Evolutionary conservation across 2,329 filamentous ascomycete species (phyloP).

Genomic region (Botrytis fragariae): DNA sequence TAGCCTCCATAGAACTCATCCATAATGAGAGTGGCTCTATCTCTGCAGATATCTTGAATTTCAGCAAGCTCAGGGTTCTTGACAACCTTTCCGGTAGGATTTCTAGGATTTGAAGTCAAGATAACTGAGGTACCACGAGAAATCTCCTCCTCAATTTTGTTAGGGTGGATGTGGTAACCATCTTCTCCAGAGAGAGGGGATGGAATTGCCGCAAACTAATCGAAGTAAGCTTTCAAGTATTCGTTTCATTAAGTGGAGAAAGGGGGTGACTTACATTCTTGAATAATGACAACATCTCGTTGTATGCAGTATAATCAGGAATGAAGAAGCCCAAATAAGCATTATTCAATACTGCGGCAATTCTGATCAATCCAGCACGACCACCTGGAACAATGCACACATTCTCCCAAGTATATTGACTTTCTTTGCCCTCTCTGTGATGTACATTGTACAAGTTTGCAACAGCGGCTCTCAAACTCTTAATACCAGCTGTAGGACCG

Average conservation of each 20-base stretch:
- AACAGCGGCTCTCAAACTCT: slow-evolving; percentile 82
- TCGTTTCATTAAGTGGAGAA: neutral
- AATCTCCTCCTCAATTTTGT: slow-evolving; percentile 91
- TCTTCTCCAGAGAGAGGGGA: slow-evolving; percentile 82
- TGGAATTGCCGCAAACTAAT: slow-evolving; percentile 77
- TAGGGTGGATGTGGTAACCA: slow-evolving; percentile 87
- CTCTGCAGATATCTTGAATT: slow-evolving; percentile 91
- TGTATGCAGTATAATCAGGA: slow-evolving; percentile 94
- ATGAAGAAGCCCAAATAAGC: slow-evolving; percentile 93
- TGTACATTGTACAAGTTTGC: slow-evolving; percentile 91
- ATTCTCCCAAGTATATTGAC: slow-evolving; percentile 95
- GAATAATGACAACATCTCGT: slow-evolving; percentile 94
- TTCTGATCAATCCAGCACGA: slow-evolving; percentile 87
- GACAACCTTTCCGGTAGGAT: slow-evolving; percentile 88
- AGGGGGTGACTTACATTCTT: slow-evolving; percentile 62
- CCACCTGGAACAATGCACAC: slow-evolving; percentile 95
- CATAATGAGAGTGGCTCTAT: slow-evolving; percentile 86
- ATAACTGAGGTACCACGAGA: slow-evolving; percentile 83
- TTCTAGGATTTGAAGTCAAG: slow-evolving; percentile 90
- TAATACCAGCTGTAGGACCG: slow-evolving; percentile 91
- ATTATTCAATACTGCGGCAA: slow-evolving; percentile 90
- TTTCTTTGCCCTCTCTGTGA: slow-evolving; percentile 82
- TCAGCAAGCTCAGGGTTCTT: slow-evolving; percentile 79
- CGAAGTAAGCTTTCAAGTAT: neutral
- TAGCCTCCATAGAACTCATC: slow-evolving; percentile 97